phyloP scores from a whole-genome alignment of 2,329 filamentous ascomycete genomes.

The Daldinia eschscholtzii region DNA sequence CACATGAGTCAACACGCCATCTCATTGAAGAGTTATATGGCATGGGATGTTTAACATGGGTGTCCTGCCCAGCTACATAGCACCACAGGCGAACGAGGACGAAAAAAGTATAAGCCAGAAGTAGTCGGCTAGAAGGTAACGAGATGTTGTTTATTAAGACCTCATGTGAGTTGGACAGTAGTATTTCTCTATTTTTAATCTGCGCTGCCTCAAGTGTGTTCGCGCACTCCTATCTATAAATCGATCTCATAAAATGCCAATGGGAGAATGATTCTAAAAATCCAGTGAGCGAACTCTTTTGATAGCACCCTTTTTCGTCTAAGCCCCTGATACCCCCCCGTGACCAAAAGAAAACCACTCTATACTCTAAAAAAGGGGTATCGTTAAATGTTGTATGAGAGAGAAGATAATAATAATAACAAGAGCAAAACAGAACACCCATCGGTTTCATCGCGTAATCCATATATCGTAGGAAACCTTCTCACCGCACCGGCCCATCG shows the following conservation, averaged over 20 bases:
- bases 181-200: background rate
- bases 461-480: background rate
- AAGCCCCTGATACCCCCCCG: background rate
- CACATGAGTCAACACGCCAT: too few relatives aligned
- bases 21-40: too few relatives aligned
- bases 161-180: background rate
- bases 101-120: background rate
- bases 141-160: background rate
- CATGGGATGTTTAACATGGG: background rate
- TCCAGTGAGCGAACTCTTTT: background rate
- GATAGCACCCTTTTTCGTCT: background rate
- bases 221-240: background rate
- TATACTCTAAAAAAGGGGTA: constrained; percentile 5
- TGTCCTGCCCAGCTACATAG: background rate
- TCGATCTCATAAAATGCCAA: background rate
- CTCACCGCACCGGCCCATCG: constrained; percentile 16
- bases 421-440: background rate
- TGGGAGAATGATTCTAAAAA: background rate
- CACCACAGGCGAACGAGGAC: background rate
- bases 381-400: background rate
- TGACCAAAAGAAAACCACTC: background rate
- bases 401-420: background rate
- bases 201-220: background rate
- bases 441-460: background rate
- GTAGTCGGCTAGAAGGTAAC: background rate